Evolutionary conservation across 2,329 filamentous ascomycete genomes (phyloP), one percentile per base, ranked within the genome.

Genomic region (Ophiostoma novo-ulmi): DNA sequence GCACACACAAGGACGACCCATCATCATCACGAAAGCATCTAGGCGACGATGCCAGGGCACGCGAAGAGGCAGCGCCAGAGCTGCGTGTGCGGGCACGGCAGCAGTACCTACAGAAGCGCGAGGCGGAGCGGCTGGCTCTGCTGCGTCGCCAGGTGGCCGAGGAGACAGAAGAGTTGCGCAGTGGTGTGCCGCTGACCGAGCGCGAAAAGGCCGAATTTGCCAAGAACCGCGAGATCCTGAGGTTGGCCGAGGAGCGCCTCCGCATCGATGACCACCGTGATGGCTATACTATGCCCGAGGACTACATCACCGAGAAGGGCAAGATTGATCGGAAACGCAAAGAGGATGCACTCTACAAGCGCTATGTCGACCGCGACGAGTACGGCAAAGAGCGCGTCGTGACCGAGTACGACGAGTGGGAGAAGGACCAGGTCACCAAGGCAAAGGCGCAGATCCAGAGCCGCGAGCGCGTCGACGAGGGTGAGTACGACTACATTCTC

Each of bases 331-430:
- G 86, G 75, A 93, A 91, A 78, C 91, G 91, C 78, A 98, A 98
- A 78, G 88, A 95, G 73, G 92, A 96, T 35, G 92, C 92, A 0
- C 84, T 99, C 13, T 97, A 97, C 80, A 94, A 93, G 78, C 88
- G 94, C 68, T 94, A 97, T 75, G 89, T 97, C 3, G 94, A 97
- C 73, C 87, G 87, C 72, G 93, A 97, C 75, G 92, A 96, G 76
- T 90, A 90, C 75, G 94, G 94, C 5, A 89, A 95, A 74, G 94
- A 97, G 78, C 90, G 90, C 75, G 96, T 93, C 75, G 88, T 97
- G 71, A 97, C 93, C 0, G 95, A 99, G 78, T 91, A 97, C 74
- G 94, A 99, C 73, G 92, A 97, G 77, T 99, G 94, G 94, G 95
- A 99, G 78, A 83, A 88, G 71, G 94, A 98, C 77, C 94, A 98